Evolutionary conservation across 163 green algal genomes (phyloP).

Genomic region (Chlamydomonas reinhardtii): DNA sequence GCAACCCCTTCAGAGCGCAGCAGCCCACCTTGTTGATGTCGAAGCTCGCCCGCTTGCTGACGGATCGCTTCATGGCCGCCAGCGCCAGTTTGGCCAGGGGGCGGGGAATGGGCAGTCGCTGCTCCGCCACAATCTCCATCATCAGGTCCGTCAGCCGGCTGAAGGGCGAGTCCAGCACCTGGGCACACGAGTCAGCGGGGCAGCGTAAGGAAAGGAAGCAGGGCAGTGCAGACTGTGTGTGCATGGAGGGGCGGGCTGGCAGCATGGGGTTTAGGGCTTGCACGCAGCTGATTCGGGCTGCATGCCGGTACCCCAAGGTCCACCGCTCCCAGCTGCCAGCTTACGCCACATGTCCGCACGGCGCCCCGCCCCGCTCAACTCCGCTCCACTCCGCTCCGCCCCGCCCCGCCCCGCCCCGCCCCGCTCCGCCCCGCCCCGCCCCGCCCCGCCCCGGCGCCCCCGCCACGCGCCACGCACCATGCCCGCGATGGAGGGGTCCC

Average conservation of each 20-base stretch:
- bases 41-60: slow-evolving; percentile 88
- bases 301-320: no score
- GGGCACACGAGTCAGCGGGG: background rate
- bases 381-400: no score
- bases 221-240: no score
- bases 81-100: slow-evolving; percentile 74
- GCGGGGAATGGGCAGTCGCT: slow-evolving; percentile 77
- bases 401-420: background rate
- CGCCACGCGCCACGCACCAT: slow-evolving; percentile 53
- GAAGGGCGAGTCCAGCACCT: slow-evolving; percentile 92
- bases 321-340: no score
- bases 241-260: background rate
- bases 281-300: no score
- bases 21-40: slow-evolving; percentile 83
- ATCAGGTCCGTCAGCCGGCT: slow-evolving; percentile 89
- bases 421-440: background rate
- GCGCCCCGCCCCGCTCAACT: no score
- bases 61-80: slow-evolving; percentile 85
- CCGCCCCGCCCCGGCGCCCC: background rate
- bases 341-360: no score
- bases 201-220: background rate
- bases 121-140: slow-evolving; percentile 87
- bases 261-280: background rate
- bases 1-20: no score
- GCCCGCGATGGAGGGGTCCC: slow-evolving; percentile 69